These are phyloP conservation scores for Trametes punicea DNA, from an alignment of 768 basidiomycete genomes.

Conservation along the genomic window DNA sequence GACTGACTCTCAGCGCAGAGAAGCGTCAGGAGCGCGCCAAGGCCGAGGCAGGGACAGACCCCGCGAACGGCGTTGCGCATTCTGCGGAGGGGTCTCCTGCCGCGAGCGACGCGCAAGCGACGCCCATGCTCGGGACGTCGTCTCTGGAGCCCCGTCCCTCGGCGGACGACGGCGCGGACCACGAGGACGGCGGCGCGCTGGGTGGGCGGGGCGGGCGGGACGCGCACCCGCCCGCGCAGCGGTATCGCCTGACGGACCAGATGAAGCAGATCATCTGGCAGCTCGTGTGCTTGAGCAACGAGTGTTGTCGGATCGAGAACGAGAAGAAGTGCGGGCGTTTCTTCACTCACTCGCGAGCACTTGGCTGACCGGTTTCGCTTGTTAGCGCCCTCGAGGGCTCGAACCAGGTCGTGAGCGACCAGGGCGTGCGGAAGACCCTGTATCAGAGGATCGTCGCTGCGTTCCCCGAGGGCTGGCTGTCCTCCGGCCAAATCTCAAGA, in stretches of 20 bases:
- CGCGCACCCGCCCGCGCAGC: conserved; percentile 67
- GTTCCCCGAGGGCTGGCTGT: conserved; percentile 83
- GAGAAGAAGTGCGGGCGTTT: conserved; percentile 53
- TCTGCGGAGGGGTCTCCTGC: conserved; percentile 36
- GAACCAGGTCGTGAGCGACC: conserved; percentile 72
- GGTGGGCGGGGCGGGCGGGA: conserved; percentile 32
- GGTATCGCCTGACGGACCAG: conserved; percentile 73
- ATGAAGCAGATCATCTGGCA: conserved; percentile 84
- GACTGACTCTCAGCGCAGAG: conserved; percentile 34
- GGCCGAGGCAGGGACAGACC: conserved; percentile 31
- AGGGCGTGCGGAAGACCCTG: conserved; percentile 72
- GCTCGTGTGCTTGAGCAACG: conserved; percentile 77
- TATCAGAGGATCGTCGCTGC: conserved; percentile 84
- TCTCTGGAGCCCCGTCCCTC: conserved; percentile 11
- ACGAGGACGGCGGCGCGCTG: conserved; percentile 27
- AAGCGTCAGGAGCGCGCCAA: conserved; percentile 40
- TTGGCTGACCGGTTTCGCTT: no score
- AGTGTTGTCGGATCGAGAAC: conserved; percentile 68
- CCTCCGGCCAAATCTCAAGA: conserved; percentile 80
- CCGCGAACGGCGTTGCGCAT: conserved; percentile 29
- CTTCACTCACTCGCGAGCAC: background rate
- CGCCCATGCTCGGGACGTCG: conserved; percentile 13
- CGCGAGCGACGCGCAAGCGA: conserved; percentile 21
- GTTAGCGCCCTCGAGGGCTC: conserved; percentile 62
- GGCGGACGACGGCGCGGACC: conserved; percentile 26